Evolutionary conservation across 2,329 filamentous ascomycete species (phyloP).

Genomic region (Penicillium sclerotiorum): DNA sequence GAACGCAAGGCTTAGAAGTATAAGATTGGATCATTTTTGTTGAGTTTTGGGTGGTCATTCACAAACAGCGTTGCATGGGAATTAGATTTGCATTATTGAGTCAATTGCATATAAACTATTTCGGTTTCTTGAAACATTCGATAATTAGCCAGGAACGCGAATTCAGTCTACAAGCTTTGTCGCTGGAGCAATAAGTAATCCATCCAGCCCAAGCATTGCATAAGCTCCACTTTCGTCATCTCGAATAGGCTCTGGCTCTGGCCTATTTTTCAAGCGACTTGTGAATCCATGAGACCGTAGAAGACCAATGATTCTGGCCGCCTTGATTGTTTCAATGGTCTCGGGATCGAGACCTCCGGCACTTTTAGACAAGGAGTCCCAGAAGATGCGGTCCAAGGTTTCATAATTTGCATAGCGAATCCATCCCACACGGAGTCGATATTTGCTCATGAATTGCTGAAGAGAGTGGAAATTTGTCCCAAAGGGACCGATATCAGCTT

Average conservation of each 20-base stretch:
- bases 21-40: not conserved
- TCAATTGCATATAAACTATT: too few species aligned
- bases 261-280: conserved; percentile 41
- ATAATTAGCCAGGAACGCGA: not conserved
- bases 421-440: conserved; percentile 42
- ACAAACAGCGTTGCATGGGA: too few species aligned
- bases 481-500: conserved; percentile 45
- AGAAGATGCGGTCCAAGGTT: conserved; percentile 33
- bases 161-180: conserved; percentile 29
- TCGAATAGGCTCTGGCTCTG: conserved; percentile 38
- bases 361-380: conserved; percentile 33
- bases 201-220: conserved; percentile 43
- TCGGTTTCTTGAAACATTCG: too few species aligned
- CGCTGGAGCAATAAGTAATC: conserved; percentile 37
- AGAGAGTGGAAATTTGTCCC: conserved; percentile 44
- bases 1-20: conserved; percentile 24
- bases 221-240: conserved; percentile 42
- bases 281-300: conserved; percentile 43
- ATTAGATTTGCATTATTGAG: too few species aligned
- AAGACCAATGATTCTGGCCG: conserved; percentile 38
- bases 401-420: conserved; percentile 37
- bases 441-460: conserved; percentile 35
- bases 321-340: conserved; percentile 29
- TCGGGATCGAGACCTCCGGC: conserved; percentile 31
- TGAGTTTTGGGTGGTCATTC: too few species aligned